Percentiles rank a stretch among this genome's conserved stretches.
Conservation (phyloP, 2,329 filamentous ascomycete genomes). For the Diaporthe destruens region DNA sequence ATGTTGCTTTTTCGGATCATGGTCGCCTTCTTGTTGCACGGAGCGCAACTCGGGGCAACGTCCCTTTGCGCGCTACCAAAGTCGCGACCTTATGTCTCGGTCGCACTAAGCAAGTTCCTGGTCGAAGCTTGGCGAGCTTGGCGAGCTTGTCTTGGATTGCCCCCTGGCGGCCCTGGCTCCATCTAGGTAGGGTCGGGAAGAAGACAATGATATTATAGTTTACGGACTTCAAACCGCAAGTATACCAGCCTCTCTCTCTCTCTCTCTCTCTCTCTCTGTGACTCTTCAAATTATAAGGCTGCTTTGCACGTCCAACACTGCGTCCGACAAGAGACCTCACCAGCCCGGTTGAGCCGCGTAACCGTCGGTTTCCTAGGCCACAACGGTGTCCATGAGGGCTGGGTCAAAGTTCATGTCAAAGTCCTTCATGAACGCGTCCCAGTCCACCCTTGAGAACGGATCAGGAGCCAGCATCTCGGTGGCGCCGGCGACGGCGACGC, state of each 20-base stretch:
- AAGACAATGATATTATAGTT: constrained; percentile 1
- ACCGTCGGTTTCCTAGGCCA: not conserved
- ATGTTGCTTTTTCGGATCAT: not conserved
- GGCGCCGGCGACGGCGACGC: constrained; percentile 24
- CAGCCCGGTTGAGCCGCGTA: no score
- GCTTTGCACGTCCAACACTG: not conserved
- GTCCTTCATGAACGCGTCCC: constrained; percentile 64
- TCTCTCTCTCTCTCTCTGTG: no score
- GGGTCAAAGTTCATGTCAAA: constrained; percentile 59
- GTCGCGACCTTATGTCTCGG: not conserved
- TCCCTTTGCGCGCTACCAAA: not conserved
- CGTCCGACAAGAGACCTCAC: not conserved
- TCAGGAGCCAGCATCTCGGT: constrained; percentile 46
- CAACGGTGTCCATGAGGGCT: constrained; percentile 38
- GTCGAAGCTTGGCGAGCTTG: constrained; percentile 22
- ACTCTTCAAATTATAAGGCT: not conserved
- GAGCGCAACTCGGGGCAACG: not conserved
- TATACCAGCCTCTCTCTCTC: not conserved
- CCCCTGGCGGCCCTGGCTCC: not conserved
- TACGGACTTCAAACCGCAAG: not conserved
- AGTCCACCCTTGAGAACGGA: constrained; percentile 60
- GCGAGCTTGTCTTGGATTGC: constrained; percentile 3
- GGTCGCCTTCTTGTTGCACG: not conserved
- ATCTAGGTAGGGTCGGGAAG: constrained; percentile 1
- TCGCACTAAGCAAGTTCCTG: not conserved